Conservation (phyloP, 805 yeast species). For the Candida caryicola region DNA sequence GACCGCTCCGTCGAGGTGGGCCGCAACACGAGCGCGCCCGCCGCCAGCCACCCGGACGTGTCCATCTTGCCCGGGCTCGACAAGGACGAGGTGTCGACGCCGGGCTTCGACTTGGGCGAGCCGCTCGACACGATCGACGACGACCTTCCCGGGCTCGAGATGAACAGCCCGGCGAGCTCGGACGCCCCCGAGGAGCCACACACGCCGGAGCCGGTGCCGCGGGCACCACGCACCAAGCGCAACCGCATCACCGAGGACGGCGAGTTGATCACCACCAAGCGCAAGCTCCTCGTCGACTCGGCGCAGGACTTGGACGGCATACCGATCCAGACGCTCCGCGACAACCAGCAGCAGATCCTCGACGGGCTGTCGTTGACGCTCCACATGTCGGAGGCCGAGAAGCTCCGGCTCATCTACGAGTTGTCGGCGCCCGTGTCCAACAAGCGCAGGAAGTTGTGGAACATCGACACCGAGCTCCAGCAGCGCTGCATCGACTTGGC, state of each 20-base stretch:
- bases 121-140: conserved; percentile 40
- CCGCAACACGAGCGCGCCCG: conserved; percentile 33
- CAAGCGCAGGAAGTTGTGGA: conserved; percentile 31
- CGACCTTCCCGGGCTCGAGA: conserved; percentile 8
- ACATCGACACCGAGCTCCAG: conserved; percentile 30
- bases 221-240: conserved; percentile 25
- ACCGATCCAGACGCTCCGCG: conserved; percentile 32
- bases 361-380: conserved; percentile 22
- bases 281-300: conserved; percentile 46
- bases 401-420: conserved; percentile 33
- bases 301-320: conserved; percentile 44
- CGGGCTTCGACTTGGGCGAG: conserved; percentile 35
- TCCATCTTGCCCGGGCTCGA: conserved; percentile 20
- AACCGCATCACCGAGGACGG: conserved; percentile 42
- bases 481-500: conserved; percentile 28
- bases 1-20: conserved; percentile 57
- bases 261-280: conserved; percentile 44
- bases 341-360: conserved; percentile 27
- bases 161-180: conserved; percentile 2
- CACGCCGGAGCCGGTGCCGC: conserved; percentile 23
- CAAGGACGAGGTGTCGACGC: conserved; percentile 14
- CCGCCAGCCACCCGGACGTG: conserved; percentile 22
- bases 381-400: conserved; percentile 29
- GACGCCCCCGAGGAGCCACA: conserved; percentile 20
- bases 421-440: conserved; percentile 26